A percentile compares a stretch with the other conserved stretches of the same genome.
Evolutionary conservation across 257 asterid species (phyloP).

Genomic region (Orobanche coerulescens): DNA sequence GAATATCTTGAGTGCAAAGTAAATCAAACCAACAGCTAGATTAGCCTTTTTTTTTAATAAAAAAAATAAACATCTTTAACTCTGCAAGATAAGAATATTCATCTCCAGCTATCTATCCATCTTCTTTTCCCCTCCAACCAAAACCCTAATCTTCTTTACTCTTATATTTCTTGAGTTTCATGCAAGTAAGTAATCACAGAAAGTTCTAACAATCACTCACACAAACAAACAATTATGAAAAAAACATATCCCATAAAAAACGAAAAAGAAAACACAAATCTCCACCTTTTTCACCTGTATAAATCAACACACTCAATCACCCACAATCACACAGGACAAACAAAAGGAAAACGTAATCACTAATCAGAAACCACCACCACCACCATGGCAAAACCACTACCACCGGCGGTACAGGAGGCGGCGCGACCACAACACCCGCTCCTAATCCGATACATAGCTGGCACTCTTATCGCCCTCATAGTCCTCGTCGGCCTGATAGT

Average conservation of each 20-base stretch:
- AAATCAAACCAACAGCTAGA: too few species aligned
- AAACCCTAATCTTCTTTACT: too few species aligned
- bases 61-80: background rate
- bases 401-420: background rate
- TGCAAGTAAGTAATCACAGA: constrained; percentile 43
- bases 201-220: constrained; percentile 3
- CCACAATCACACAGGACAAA: too few species aligned
- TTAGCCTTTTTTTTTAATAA: too few species aligned
- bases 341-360: too few species aligned
- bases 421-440: constrained; percentile 12
- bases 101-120: constrained; percentile 3
- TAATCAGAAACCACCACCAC: background rate
- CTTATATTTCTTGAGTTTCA: constrained; percentile 40
- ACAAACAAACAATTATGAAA: background rate
- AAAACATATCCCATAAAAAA: too few species aligned
- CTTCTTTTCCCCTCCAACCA: background rate
- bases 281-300: constrained; percentile 8
- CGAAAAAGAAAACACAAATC: too few species aligned
- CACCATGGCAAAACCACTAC: constrained; percentile 20
- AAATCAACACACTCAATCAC: constrained; percentile 6
- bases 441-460: constrained; percentile 24
- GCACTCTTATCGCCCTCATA: constrained; percentile 32
- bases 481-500: constrained; percentile 40
- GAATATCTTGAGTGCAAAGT: too few species aligned
- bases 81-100: constrained; percentile 62